Conservation (phyloP, 352 stramenopile species). For the Pythium pyrilobum region DNA sequence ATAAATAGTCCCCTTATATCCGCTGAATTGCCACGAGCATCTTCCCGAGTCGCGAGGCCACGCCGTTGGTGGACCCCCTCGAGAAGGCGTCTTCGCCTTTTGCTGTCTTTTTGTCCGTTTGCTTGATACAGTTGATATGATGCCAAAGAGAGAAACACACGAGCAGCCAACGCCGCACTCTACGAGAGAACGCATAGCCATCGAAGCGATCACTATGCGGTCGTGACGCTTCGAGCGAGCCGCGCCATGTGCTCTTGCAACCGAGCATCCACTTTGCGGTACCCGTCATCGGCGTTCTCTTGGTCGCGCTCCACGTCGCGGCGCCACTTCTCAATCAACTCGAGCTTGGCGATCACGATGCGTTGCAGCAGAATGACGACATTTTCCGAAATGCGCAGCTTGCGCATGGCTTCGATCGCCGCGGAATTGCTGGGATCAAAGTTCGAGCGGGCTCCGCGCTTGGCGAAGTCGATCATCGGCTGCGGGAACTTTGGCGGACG, state of each 20-base stretch:
- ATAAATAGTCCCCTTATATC: constrained; percentile 22
- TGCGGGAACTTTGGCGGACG: constrained; percentile 44
- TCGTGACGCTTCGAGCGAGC: constrained; percentile 51
- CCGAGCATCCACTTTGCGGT: constrained; percentile 53
- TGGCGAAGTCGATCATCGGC: constrained; percentile 38
- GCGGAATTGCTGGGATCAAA: constrained; percentile 30
- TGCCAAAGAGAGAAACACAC: background rate
- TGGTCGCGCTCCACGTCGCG: constrained; percentile 57
- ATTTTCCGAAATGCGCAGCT: constrained; percentile 74
- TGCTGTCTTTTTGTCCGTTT: no score
- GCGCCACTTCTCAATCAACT: constrained; percentile 78
- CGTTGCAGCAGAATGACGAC: constrained; percentile 78
- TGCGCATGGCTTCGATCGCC: constrained; percentile 73
- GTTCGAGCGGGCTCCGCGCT: constrained; percentile 29
- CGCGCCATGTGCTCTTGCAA: constrained; percentile 67
- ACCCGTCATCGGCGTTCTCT: constrained; percentile 43
- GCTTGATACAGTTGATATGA: background rate
- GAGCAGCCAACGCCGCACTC: no score
- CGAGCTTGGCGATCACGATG: constrained; percentile 77
- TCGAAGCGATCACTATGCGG: constrained; percentile 25
- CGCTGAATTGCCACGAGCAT: no score
- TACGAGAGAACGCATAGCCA: background rate
- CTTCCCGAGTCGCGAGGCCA: no score
- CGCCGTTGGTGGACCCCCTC: no score
- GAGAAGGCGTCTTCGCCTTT: background rate